phyloP scores from a whole-genome alignment of 345 rosid species.

The Draba incana region DNA sequence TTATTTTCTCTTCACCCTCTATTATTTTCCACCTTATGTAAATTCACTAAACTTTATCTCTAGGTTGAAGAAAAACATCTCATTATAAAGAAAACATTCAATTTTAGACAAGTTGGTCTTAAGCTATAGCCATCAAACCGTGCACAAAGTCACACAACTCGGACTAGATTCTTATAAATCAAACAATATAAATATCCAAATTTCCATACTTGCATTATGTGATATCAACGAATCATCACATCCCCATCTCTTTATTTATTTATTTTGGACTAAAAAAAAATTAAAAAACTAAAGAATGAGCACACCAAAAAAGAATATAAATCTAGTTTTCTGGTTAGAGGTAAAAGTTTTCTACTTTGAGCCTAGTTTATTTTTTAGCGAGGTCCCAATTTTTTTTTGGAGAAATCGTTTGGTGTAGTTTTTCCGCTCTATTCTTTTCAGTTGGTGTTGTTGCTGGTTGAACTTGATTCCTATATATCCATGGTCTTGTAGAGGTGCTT shows the following conservation, averaged over 20 bases:
- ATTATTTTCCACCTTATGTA: neutral
- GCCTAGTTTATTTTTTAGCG: no score
- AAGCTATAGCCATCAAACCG: slow-evolving; percentile 34
- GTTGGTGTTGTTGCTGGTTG: no score
- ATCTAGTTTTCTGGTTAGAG: no score
- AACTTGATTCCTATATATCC: no score
- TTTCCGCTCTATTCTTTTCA: no score
- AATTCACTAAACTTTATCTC: neutral
- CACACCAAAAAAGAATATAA: neutral
- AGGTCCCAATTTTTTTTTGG: no score
- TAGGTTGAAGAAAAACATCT: neutral
- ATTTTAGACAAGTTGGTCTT: slow-evolving; percentile 16
- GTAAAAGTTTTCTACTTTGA: no score
- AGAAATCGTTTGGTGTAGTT: no score
- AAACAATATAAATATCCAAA: neutral
- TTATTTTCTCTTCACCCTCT: neutral
- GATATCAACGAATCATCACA: slow-evolving; percentile 37
- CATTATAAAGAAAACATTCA: no score
- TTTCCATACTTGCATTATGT: neutral
- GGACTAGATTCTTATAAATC: slow-evolving; percentile 14
- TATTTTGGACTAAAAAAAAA: slow-evolving; percentile 12
- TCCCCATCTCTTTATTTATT: slow-evolving; percentile 23
- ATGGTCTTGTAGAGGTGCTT: no score
- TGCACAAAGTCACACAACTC: slow-evolving; percentile 28
- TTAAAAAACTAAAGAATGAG: neutral